Evolutionary conservation across 2,329 filamentous ascomycete species (phyloP).

Genomic region (Gremmenia infestans): DNA sequence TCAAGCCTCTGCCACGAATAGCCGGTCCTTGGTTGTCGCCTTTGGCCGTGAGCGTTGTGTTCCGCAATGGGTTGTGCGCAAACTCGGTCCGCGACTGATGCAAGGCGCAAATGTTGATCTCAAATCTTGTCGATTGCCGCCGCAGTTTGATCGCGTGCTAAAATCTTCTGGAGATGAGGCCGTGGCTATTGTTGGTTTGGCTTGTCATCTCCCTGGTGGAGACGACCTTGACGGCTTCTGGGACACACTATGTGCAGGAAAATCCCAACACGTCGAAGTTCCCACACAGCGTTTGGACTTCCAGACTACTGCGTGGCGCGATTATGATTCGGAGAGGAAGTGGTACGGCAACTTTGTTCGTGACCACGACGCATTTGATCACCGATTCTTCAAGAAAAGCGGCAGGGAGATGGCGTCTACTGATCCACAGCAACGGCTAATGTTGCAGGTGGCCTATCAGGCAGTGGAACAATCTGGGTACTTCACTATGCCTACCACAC

Average conservation of each 20-base stretch:
- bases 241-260: constrained; percentile 59
- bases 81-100: constrained; percentile 17
- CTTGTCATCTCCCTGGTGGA: constrained; percentile 47
- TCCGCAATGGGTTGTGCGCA: constrained; percentile 30
- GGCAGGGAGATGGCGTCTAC: constrained; percentile 21
- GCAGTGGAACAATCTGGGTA: constrained; percentile 8
- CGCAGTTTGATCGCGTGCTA: background rate
- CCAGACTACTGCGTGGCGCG: constrained; percentile 1
- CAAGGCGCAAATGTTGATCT: background rate
- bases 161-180: constrained; percentile 6
- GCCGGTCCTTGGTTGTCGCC: constrained; percentile 22
- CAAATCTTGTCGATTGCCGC: background rate
- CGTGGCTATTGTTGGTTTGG: constrained; percentile 48
- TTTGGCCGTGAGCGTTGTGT: constrained; percentile 37
- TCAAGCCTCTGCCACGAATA: constrained; percentile 2
- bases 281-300: constrained; percentile 12
- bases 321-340: background rate
- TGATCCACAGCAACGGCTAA: constrained; percentile 16
- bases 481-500: background rate
- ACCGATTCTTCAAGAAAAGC: constrained; percentile 13
- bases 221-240: constrained; percentile 59
- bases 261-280: constrained; percentile 28
- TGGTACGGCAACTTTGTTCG: constrained; percentile 9
- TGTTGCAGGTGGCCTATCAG: constrained; percentile 9
- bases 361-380: constrained; percentile 12